Evolutionary conservation across 2,329 filamentous ascomycete genomes (phyloP).

Genomic region (Pseudogymnoascus sp.): DNA sequence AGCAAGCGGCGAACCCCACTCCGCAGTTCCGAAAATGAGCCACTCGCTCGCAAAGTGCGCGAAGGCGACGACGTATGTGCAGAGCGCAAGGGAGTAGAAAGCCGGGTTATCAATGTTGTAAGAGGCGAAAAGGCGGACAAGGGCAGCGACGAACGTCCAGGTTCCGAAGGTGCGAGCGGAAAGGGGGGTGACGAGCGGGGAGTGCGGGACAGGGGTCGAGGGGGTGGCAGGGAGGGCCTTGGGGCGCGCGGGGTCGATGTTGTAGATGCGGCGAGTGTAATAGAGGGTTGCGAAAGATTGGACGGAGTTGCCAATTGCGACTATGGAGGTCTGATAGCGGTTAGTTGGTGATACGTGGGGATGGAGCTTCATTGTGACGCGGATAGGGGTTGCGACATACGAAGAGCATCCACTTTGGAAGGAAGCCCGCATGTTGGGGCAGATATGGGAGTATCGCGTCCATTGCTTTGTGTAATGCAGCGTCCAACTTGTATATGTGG

Average conservation of each 20-base stretch:
- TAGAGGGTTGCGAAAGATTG: constrained; percentile 74
- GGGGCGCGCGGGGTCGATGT: constrained; percentile 39
- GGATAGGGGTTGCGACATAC: constrained; percentile 32
- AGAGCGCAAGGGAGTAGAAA: constrained; percentile 52
- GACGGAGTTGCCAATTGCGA: constrained; percentile 75
- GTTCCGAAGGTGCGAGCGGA: constrained; percentile 65
- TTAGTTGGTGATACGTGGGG: constrained; percentile 1
- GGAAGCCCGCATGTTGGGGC: constrained; percentile 35
- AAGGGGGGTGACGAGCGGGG: constrained; percentile 58
- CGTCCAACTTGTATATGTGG: neutral
- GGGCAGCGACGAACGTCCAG: constrained; percentile 53
- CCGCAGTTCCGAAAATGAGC: constrained; percentile 67
- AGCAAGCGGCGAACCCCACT: constrained; percentile 47
- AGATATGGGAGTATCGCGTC: neutral
- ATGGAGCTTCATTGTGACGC: neutral
- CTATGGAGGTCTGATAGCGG: constrained; percentile 59
- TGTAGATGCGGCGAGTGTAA: constrained; percentile 83
- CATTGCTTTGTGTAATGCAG: neutral
- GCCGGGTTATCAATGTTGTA: constrained; percentile 50
- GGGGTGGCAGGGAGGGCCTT: constrained; percentile 32
- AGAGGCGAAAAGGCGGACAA: constrained; percentile 54
- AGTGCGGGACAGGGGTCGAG: constrained; percentile 31
- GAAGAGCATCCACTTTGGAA: constrained; percentile 58
- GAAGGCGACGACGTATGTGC: constrained; percentile 49
- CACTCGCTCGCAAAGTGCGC: constrained; percentile 58